A percentile compares a stretch with the other conserved stretches of the same genome.
Conservation (phyloP, 2,329 filamentous ascomycete species). For the Massarina eburnea region DNA sequence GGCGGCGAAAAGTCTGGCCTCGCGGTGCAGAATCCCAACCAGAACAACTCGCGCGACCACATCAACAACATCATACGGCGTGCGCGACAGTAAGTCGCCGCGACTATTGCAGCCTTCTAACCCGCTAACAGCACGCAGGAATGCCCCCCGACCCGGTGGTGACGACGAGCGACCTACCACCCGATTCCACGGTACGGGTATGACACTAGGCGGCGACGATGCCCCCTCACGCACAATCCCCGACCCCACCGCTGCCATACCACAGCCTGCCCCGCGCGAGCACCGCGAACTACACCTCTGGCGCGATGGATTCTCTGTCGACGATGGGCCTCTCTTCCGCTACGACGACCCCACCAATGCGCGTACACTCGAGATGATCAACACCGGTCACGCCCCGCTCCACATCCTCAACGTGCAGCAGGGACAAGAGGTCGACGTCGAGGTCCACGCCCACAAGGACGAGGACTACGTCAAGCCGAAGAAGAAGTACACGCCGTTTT, state of each 20-base stretch:
- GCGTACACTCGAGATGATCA: constrained; percentile 72
- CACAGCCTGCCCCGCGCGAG: constrained; percentile 54
- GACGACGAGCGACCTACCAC: constrained; percentile 54
- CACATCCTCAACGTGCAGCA: constrained; percentile 75
- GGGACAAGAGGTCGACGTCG: constrained; percentile 77
- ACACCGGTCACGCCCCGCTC: constrained; percentile 72
- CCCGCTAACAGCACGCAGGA: constrained; percentile 51
- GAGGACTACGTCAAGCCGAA: constrained; percentile 74
- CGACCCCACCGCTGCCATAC: constrained; percentile 53
- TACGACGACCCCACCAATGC: constrained; percentile 79
- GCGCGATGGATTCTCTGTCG: constrained; percentile 82
- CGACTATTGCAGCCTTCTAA: background rate
- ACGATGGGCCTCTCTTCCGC: constrained; percentile 74
- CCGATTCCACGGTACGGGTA: constrained; percentile 69
- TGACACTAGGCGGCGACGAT: constrained; percentile 78
- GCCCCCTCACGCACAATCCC: constrained; percentile 68
- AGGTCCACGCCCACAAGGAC: constrained; percentile 71
- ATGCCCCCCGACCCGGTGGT: constrained; percentile 59
- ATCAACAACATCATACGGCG: constrained; percentile 54
- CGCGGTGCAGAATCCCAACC: constrained; percentile 65
- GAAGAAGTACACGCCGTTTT: constrained; percentile 75
- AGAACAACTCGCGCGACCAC: constrained; percentile 51
- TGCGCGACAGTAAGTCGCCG: constrained; percentile 44
- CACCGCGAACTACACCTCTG: constrained; percentile 76
- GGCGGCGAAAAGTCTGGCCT: constrained; percentile 84